These are phyloP conservation scores for Mycena polygramma DNA, from an alignment of 768 basidiomycete genomes.

Conservation along the genomic window DNA sequence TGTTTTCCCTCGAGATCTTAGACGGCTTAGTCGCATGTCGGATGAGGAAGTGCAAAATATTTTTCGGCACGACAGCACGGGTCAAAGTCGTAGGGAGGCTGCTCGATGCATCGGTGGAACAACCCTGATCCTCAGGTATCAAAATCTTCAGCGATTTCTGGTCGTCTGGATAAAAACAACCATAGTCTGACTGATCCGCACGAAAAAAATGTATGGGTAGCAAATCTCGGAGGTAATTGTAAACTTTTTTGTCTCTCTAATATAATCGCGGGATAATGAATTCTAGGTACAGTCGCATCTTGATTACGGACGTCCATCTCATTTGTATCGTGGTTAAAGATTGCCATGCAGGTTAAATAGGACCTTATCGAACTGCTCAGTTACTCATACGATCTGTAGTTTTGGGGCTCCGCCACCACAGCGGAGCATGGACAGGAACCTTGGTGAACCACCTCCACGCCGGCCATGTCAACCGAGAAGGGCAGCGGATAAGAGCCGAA, in stretches of 20 bases:
- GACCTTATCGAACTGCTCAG: constrained; percentile 2
- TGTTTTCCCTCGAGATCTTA: constrained; percentile 55
- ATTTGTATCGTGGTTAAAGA: constrained; percentile 42
- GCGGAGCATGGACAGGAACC: constrained; percentile 56
- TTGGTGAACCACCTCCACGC: constrained; percentile 62
- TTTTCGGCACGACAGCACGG: constrained; percentile 26
- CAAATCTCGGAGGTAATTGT: constrained; percentile 61
- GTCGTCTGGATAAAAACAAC: neutral
- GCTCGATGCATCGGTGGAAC: constrained; percentile 63
- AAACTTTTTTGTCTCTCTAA: neutral
- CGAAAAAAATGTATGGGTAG: constrained; percentile 67
- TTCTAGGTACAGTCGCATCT: constrained; percentile 19
- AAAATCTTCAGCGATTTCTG: neutral
- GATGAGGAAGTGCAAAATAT: constrained; percentile 28
- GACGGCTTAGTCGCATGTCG: constrained; percentile 27
- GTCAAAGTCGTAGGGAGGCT: constrained; percentile 26
- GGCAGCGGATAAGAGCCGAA: constrained; percentile 59
- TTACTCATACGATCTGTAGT: constrained; percentile 44
- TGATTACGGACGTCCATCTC: constrained; percentile 1
- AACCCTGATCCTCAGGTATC: constrained; percentile 59
- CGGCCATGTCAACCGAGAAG: constrained; percentile 54
- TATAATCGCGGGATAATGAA: neutral
- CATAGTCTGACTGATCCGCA: constrained; percentile 64
- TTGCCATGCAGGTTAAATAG: constrained; percentile 59
- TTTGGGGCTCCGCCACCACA: constrained; percentile 49